Evolutionary conservation across 2,329 filamentous ascomycete species (phyloP), one percentile per base, ranked within the genome.

Genomic region (Triangularia verruculosa): DNA sequence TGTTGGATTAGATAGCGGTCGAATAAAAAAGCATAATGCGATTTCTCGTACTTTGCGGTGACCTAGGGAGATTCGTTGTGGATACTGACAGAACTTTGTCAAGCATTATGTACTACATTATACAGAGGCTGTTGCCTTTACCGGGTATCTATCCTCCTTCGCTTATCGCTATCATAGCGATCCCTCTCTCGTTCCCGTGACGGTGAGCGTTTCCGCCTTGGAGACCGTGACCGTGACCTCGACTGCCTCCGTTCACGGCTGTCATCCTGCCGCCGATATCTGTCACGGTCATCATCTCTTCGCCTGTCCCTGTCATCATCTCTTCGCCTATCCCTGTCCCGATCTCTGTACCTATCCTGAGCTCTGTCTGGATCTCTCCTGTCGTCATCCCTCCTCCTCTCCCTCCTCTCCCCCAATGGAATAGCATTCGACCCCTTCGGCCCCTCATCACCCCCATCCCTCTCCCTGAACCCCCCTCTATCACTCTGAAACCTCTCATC

Each of bases 401-500:
- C 63, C 72, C 82, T 85, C 57, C 87, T 78, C 69, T 89, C 86
- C 0, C 89, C 89, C 22, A 93, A 77, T 1, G 89, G 88, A 61
- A 88, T 83, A 3, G 85, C 86, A 75, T 93, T 93, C 1, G 89
- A 89, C 1, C 89, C 90, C 62, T 85, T 86, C 7, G 34, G 30
- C 32, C 75, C 79, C 24, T 78, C 80, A 25, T 74, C 83, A 7
- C 22, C 51, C n/a, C 51, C 22, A 3, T 70, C 70, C 32, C 75
- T 79, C 20, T 78, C 80, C 27, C 77, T 77, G 22, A 74, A 83
- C 4, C 74, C 79, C 11, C 51, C 51, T n/a, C 51, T 68, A 71
- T 93, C 90, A 2, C 88, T 84, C 70, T 82, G 82, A 72, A 91
- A 93, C 63, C 89, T 76, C 62, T 90, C 89, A 71, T 92, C 89